These are phyloP conservation scores for Pelargonium cotyledonis DNA, from an alignment of 441 rosid species.

Conservation along the genomic window DNA sequence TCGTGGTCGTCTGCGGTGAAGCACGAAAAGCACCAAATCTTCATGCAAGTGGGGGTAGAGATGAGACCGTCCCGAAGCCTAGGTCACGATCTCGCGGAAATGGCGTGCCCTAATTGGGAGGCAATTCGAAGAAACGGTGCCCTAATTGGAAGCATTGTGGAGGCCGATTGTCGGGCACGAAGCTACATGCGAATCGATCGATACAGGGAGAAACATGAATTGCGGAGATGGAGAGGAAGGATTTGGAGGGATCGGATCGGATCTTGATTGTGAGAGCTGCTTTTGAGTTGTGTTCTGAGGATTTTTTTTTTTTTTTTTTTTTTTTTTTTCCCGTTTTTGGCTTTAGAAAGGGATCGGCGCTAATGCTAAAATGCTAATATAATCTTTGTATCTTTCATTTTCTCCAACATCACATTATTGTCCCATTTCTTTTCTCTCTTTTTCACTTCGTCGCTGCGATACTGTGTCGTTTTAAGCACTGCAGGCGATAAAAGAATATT, in stretches of 20 bases:
- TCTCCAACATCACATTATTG: too few relatives aligned
- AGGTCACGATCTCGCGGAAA: conserved; percentile 56
- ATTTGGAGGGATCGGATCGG: background rate
- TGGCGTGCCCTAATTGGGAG: conserved; percentile 22
- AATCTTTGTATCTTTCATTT: background rate
- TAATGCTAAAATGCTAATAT: background rate
- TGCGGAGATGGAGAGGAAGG: background rate
- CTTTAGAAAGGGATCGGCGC: conserved; percentile 7
- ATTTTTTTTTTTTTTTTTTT: too few relatives aligned
- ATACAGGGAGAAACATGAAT: conserved; percentile 18
- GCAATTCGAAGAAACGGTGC: conserved; percentile 12
- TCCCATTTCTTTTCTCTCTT: too few relatives aligned
- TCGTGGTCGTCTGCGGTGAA: conserved; percentile 46
- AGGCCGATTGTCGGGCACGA: conserved; percentile 1
- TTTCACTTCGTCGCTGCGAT: too few relatives aligned
- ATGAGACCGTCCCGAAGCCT: conserved; percentile 31
- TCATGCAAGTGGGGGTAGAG: conserved; percentile 50
- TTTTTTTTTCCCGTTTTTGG: too few relatives aligned
- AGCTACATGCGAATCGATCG: conserved; percentile 18
- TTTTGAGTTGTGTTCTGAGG: background rate
- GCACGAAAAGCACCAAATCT: conserved; percentile 70
- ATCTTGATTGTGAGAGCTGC: conserved; percentile 2
- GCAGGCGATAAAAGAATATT: too few relatives aligned
- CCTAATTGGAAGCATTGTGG: conserved; percentile 3
- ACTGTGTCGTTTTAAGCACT: too few relatives aligned